Evolutionary conservation across 164 flowering plant genomes (phyloP).

Genomic region (Santalum album): DNA sequence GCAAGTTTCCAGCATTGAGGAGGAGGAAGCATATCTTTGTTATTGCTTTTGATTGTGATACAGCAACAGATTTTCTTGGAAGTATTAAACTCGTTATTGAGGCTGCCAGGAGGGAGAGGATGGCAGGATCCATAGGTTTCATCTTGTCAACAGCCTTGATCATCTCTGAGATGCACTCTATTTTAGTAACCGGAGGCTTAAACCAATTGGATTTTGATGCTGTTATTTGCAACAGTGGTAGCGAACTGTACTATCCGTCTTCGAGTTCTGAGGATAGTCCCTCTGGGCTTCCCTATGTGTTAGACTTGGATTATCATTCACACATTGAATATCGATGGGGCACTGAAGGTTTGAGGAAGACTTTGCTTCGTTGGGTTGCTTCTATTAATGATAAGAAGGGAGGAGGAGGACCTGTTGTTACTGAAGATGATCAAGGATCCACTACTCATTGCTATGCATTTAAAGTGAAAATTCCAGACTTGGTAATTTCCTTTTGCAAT

Average conservation of each 20-base stretch:
- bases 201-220: constrained; percentile 76
- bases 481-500: constrained; percentile 32
- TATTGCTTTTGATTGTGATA: constrained; percentile 63
- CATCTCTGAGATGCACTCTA: constrained; percentile 60
- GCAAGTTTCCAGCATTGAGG: constrained; percentile 60
- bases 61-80: constrained; percentile 29
- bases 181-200: constrained; percentile 48
- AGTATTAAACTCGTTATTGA: constrained; percentile 38
- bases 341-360: constrained; percentile 82
- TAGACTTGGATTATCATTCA: constrained; percentile 73
- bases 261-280: constrained; percentile 48
- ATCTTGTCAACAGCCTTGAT: constrained; percentile 71
- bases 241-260: constrained; percentile 80
- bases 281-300: constrained; percentile 23
- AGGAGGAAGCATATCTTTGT: constrained; percentile 66
- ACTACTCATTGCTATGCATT: constrained; percentile 70
- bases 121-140: constrained; percentile 64
- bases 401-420: constrained; percentile 43
- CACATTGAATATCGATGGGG: constrained; percentile 98
- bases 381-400: constrained; percentile 43
- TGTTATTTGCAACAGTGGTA: constrained; percentile 89
- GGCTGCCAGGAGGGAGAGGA: constrained; percentile 42
- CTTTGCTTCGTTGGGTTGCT: constrained; percentile 77
- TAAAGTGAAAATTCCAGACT: constrained; percentile 42
- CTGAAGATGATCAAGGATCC: constrained; percentile 48